Evolutionary conservation across 805 yeast genomes (phyloP), one percentile per base, ranked within the genome.

Genomic region (Ogataea paradorogensis): DNA sequence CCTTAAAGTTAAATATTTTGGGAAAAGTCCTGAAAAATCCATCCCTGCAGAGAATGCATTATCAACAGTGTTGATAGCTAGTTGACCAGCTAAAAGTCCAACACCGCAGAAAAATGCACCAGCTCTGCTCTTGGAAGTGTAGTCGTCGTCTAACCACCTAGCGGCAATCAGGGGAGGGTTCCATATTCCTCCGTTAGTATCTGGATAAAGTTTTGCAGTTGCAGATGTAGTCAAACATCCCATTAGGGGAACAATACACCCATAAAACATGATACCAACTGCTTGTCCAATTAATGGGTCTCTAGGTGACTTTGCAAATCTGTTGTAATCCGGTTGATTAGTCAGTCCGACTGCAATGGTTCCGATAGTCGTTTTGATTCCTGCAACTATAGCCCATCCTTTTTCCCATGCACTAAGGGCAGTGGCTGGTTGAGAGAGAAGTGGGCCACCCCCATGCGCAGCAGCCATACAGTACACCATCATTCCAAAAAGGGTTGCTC

Each of bases 161-260:
- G 40, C 64, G 2, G 45, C 47, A 22, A 57, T 60, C 71, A 42
- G 71, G 48, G 40, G 61, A 56, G 80, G 80, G 45, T 65, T 64
- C 80, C 80, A 74, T 29, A 68, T 48, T 35, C 58, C 60, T 18
- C 71, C 73, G 43, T 65, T 70, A 5, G 63, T 50, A n/a, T 60
- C 61, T 43, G 48, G 48, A 21, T 45, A 45, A 15, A 42, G 34
- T 23, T 73, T 69, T 26, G 82, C 80, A 34, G 84, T 31, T 13
- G 46, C 84, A 20, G 86, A 69, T 5, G 78, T 70, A 9, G 70
- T 63, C 27, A 73, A 42, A 20, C 71, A 48, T 9, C 78, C 78
- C 52, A 73, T 63, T 50, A 78, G 23, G 1, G 53, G 53, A 7
- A 48, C 51, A 5, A 46, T 46, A 15, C 36, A 31, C 10, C 43